Base-by-base conservation (phyloP, 768 basidiomycete genomes). In the Coprinopsis marcescibilis region DNA sequence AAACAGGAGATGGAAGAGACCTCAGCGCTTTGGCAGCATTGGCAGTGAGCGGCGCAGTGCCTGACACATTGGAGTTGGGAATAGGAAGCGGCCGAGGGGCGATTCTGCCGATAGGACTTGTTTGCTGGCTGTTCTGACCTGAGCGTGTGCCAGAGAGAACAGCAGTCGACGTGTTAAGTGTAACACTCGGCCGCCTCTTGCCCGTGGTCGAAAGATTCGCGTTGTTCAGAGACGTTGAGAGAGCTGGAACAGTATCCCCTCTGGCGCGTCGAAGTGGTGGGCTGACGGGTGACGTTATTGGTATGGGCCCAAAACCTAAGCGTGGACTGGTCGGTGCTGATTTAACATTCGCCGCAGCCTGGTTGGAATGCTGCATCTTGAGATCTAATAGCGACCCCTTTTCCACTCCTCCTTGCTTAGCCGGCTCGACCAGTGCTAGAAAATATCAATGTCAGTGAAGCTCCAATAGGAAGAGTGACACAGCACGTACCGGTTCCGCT, bases 151-250 rank as follows among this genome's bases (percentile, higher is more conserved):
- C 19, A 10, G 24, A 26, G 5, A 43, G 26, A 4, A 27, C 41
- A n/a, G 41, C 41, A 21, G 30, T 27, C 4, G 41, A 43, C 4
- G 41, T 43, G 27, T 43, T 43, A 15, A 43, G 41, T 4, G 41
- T 43, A 27, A 43, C 41, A 43, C 41, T 43, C 13, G 41, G 41
- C 19, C 41, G 8, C 19, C 24, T 26, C 17, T 30, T 27, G n/a
- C 10, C 41, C 4, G 8, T 15, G 10, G 20, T 8, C 11, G 38
- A 8, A 5, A 23, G 20, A 20, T 10, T 40, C 4, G 15, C 20
- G 35, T 8, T 36, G 8, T n/a, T n/a, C n/a, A n/a, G n/a, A n/a
- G n/a, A n/a, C n/a, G n/a, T n/a, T n/a, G n/a, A n/a, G n/a, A n/a
- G n/a, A n/a, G 35, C 8, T 8, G 35, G 35, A n/a, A 36, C 8